A percentile compares a stretch with the other conserved stretches of the same genome.
Evolutionary conservation across 352 stramenopile genomes (phyloP).

Genomic region (Phytophthora idaei): DNA sequence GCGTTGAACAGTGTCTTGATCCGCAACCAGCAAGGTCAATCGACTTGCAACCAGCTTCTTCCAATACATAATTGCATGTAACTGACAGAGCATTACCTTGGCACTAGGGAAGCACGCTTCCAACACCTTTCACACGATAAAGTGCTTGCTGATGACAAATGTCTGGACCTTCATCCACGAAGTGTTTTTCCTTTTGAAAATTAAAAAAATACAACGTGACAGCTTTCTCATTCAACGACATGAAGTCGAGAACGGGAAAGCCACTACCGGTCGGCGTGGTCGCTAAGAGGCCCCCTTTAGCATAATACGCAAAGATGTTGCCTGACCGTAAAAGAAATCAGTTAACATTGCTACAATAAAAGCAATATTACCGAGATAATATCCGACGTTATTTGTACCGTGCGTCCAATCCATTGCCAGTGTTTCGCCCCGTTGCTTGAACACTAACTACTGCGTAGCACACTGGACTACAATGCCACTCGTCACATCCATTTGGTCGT

Average conservation of each 20-base stretch:
- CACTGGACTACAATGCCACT: not conserved
- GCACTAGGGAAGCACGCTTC: not conserved
- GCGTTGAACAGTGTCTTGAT: not conserved
- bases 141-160: not conserved
- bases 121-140: not conserved
- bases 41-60: not conserved
- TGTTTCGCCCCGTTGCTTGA: not conserved
- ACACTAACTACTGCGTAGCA: not conserved
- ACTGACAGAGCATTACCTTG: not conserved
- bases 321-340: not conserved
- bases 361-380: not conserved
- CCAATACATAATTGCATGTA: not conserved
- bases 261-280: not conserved
- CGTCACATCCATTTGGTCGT: not conserved
- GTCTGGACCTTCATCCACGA: not conserved
- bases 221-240: not conserved
- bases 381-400: not conserved
- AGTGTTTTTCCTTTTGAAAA: not conserved
- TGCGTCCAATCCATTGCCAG: not conserved
- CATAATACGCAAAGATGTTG: too few relatives aligned
- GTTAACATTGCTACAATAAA: not conserved
- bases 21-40: not conserved
- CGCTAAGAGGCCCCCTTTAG: not conserved
- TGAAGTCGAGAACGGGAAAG: not conserved
- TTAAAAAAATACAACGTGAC: not conserved